Conservation (phyloP, 176 grass and related monocot genomes). For the Alloteropsis semialata region DNA sequence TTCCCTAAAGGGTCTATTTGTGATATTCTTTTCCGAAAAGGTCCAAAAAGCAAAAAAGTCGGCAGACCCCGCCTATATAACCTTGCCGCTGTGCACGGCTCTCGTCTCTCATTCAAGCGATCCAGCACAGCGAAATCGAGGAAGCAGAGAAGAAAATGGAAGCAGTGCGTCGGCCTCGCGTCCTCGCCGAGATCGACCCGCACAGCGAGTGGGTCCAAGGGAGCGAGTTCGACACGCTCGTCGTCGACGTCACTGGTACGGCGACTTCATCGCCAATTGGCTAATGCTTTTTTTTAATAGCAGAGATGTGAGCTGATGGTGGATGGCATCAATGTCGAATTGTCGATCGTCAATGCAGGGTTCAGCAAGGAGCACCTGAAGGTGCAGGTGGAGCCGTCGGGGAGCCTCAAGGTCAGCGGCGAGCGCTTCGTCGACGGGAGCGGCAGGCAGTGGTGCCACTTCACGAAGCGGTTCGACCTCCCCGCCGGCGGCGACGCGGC, state of each 20-base stretch:
- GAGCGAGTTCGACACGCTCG: slow-evolving; percentile 44
- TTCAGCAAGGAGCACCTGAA: slow-evolving; percentile 75
- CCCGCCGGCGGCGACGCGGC: slow-evolving; percentile 5
- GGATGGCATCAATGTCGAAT: neutral
- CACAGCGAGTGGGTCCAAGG: slow-evolving; percentile 50
- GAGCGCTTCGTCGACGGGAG: slow-evolving; percentile 39
- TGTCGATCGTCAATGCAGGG: slow-evolving; percentile 19
- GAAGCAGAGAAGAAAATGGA: slow-evolving; percentile 33
- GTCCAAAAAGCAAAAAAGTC: too few species aligned
- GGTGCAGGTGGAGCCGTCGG: slow-evolving; percentile 42
- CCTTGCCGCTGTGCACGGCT: too few species aligned
- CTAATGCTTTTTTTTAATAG: neutral
- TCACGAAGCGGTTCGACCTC: slow-evolving; percentile 57
- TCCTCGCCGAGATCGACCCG: slow-evolving; percentile 46
- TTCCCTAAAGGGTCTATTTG: too few species aligned
- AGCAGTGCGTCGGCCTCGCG: neutral
- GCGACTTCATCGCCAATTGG: neutral
- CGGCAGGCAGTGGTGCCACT: slow-evolving; percentile 36
- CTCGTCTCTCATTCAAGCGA: neutral
- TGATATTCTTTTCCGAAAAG: too few species aligned
- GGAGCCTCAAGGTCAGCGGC: slow-evolving; percentile 51
- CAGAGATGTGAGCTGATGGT: neutral
- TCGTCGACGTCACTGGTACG: slow-evolving; percentile 49
- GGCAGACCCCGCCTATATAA: neutral
- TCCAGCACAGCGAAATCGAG: neutral